Evolutionary conservation across 2,329 filamentous ascomycete species (phyloP).

Genomic region (Trichophyton verrucosum): DNA sequence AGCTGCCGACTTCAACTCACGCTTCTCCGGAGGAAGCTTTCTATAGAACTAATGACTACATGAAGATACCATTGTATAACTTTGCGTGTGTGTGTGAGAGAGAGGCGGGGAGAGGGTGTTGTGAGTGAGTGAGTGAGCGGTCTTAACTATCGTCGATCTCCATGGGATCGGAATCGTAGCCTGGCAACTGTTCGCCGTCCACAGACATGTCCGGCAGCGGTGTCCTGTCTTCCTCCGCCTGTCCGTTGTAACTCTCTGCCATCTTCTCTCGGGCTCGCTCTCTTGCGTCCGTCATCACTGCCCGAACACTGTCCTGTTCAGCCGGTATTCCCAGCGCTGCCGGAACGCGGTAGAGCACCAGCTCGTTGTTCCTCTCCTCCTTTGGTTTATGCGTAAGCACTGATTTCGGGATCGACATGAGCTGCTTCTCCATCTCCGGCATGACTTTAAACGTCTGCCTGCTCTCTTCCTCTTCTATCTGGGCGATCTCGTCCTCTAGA

Average conservation of each 20-base stretch:
- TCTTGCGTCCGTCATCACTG: conserved; percentile 70
- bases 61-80: neutral
- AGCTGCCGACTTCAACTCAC: conserved; percentile 59
- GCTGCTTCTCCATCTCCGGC: conserved; percentile 71
- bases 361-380: conserved; percentile 39
- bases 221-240: conserved; percentile 8
- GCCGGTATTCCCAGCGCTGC: conserved; percentile 61
- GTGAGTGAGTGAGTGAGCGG: neutral
- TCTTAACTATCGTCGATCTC: conserved; percentile 18
- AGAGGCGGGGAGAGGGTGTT: neutral
- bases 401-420: conserved; percentile 56
- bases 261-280: conserved; percentile 50
- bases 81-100: neutral
- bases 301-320: conserved; percentile 62
- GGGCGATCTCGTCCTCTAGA: conserved; percentile 73
- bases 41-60: conserved; percentile 20
- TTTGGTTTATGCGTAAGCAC: conserved; percentile 42
- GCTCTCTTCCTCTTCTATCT: conserved; percentile 47
- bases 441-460: conserved; percentile 61
- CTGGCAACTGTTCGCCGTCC: neutral
- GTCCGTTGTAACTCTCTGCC: conserved; percentile 18
- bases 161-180: conserved; percentile 19
- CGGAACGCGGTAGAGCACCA: conserved; percentile 77
- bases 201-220: neutral
- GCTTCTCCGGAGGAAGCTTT: conserved; percentile 63